These are phyloP conservation scores for Domatiomyces globalis DNA, from an alignment of 2,329 filamentous ascomycete genomes.

Conservation along the genomic window DNA sequence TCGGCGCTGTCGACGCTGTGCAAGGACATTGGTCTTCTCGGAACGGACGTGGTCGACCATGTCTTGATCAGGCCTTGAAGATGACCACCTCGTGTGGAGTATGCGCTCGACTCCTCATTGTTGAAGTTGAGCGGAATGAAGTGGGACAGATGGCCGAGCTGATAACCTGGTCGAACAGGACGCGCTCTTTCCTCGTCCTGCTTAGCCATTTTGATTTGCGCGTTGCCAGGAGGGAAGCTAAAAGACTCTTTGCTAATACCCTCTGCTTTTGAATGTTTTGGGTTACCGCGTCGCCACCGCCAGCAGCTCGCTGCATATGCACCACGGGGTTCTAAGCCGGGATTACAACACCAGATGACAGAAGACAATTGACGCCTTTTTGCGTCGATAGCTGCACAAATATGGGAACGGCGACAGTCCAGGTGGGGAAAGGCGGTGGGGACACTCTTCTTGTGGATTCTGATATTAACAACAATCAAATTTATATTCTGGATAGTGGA, in stretches of 20 bases:
- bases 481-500: neutral
- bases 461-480: neutral
- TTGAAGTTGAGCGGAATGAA: slow-evolving; percentile 20
- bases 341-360: neutral
- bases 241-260: neutral
- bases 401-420: neutral
- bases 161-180: slow-evolving; percentile 3
- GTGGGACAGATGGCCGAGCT: slow-evolving; percentile 10
- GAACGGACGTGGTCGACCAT: slow-evolving; percentile 14
- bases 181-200: neutral
- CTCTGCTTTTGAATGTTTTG: too few relatives aligned
- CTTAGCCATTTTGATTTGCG: neutral
- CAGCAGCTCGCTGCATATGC: too few relatives aligned
- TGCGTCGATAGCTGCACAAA: neutral
- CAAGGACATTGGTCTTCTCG: slow-evolving; percentile 7
- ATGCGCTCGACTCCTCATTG: slow-evolving; percentile 23
- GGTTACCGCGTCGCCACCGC: too few relatives aligned
- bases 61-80: slow-evolving; percentile 22
- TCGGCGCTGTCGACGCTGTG: slow-evolving; percentile 12
- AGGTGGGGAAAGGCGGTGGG: neutral
- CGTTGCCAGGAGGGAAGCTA: too few relatives aligned
- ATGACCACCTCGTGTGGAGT: slow-evolving; percentile 28
- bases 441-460: neutral
- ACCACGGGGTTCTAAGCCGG: too few relatives aligned
- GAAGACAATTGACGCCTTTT: neutral